phyloP scores from a whole-genome alignment of 495 filamentous ascomycete genomes.

The Pseudoneurospora amorphoporcata region DNA sequence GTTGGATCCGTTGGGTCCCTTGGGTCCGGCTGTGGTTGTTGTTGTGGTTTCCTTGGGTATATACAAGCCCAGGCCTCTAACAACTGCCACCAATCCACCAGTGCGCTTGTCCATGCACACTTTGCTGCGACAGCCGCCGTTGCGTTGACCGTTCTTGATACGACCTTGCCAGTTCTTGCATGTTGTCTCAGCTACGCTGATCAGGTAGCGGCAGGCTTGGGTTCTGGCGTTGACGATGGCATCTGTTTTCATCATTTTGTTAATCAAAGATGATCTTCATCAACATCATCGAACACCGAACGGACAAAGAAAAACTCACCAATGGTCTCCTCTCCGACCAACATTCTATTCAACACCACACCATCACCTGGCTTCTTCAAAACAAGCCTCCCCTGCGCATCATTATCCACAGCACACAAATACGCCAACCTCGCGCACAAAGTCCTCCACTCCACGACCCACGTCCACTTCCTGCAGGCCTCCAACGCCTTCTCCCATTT shows the following conservation, averaged over 20 bases:
- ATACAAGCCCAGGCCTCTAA: neutral
- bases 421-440: constrained; percentile 4
- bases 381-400: neutral
- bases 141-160: neutral
- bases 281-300: neutral
- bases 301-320: neutral
- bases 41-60: neutral
- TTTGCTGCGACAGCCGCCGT: neutral
- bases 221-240: neutral
- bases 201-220: neutral
- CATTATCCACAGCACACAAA: neutral
- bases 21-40: neutral
- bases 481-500: constrained; percentile 1
- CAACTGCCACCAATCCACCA: neutral
- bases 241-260: neutral
- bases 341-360: neutral
- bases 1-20: neutral
- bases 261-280: neutral
- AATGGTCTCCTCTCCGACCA: constrained; percentile 1
- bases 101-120: neutral
- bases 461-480: constrained; percentile 1
- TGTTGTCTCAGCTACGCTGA: neutral
- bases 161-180: neutral
- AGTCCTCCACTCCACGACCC: neutral
- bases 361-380: constrained; percentile 4